Base-by-base conservation (phyloP, 1,284 basidiomycete species). In the Pterulicium gracile region DNA sequence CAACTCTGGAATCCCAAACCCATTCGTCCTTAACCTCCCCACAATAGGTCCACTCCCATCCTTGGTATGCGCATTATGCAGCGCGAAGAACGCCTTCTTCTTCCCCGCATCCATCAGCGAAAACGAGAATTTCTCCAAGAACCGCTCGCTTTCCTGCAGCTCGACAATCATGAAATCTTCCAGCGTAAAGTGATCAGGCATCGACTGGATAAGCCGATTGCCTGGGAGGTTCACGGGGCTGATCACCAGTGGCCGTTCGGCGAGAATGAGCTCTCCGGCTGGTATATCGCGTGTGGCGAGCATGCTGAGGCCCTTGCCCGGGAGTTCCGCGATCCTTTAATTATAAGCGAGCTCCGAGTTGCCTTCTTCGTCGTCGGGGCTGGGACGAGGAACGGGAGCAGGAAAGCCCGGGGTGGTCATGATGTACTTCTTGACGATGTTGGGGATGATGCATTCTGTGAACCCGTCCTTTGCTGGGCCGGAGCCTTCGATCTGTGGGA, bases 391-490 rank as follows among this genome's bases (percentile, higher is more conserved):
- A 15, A 52, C 21, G 17, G 43, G 39, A 3, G 32, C 2, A 3
- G 53, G 53, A 40, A 51, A 54, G n/a, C 50, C 50, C 2, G 47
- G 47, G 17, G 24, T 35, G 46, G 3, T 22, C 19, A 19, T 23
- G 40, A 22, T 22, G 4, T 24, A 10, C 2, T 22, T 19, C 2
- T 15, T 2, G 21, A 40, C 39, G 17, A 44, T 48, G 24, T 39
- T 45, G 12, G 47, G 2, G 27, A 15, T 17, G 15, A 4, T n/a
- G 14, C 32, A 22, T 4, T 21, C 13, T 24, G 40, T 23, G 27
- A 35, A 24, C 34, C 3, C 1, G n/a, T 27, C 15, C n/a, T n/a
- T n/a, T n/a, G n/a, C n/a, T n/a, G n/a, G n/a, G n/a, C n/a, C n/a
- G n/a, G n/a, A n/a, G n/a, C n/a, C n/a, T n/a, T n/a, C n/a, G n/a